Percentiles rank a stretch among this genome's conserved stretches.
These are phyloP conservation scores for Jackrogersella minutella DNA, from an alignment of 495 filamentous ascomycete genomes.

Conservation along the genomic window DNA sequence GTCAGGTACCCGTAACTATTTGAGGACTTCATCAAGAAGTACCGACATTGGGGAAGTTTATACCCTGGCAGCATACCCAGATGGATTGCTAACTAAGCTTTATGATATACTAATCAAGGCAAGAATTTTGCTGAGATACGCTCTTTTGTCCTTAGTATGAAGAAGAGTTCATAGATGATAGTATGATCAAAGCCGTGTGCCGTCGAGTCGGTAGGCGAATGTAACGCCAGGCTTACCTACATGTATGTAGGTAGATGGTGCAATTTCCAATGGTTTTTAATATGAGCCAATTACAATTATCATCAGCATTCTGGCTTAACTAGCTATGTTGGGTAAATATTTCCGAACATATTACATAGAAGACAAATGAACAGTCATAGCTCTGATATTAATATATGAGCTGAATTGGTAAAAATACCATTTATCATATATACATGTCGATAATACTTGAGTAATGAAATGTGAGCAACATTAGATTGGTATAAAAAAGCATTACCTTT, in stretches of 20 bases:
- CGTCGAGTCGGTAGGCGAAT: conserved; percentile 31
- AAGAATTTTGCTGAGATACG: not conserved
- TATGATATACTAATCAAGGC: not conserved
- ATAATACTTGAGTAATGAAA: not conserved
- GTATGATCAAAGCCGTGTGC: conserved; percentile 18
- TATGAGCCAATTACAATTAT: not conserved
- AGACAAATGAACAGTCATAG: too few relatives aligned
- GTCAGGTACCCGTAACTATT: too few relatives aligned
- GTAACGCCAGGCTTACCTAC: conserved; percentile 22
- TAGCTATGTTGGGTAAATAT: too few relatives aligned
- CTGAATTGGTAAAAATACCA: too few relatives aligned
- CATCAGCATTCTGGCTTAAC: not conserved
- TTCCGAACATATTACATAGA: too few relatives aligned
- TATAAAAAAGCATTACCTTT: too few relatives aligned
- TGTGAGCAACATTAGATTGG: not conserved
- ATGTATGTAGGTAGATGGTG: not conserved
- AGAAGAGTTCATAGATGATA: conserved; percentile 22
- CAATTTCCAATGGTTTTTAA: conserved; percentile 3
- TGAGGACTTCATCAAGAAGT: not conserved
- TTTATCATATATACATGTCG: too few relatives aligned
- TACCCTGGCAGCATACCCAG: too few relatives aligned
- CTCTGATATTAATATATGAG: too few relatives aligned
- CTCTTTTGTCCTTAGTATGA: not conserved
- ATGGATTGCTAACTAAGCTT: conserved; percentile 25
- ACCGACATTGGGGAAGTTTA: not conserved